Evolutionary conservation across 2,329 filamentous ascomycete genomes (phyloP), one percentile per base, ranked within the genome.

Genomic region (Aurifilum marmelostoma): DNA sequence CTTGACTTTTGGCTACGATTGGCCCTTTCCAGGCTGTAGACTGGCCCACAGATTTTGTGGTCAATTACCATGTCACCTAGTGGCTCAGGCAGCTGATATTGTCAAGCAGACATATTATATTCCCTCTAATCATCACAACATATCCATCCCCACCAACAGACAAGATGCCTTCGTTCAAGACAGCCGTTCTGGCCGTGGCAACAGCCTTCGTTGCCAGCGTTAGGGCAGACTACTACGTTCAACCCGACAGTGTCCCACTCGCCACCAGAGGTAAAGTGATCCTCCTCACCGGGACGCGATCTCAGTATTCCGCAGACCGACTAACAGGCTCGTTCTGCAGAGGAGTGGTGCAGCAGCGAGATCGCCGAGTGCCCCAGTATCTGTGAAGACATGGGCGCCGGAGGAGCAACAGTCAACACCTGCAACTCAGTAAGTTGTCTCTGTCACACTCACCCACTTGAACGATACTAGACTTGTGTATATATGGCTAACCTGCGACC

Each of bases 331-430:
- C 16, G 52, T 27, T n/a, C 11, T 37, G 27, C 69, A 89, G 87
- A 84, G 69, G 75, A 76, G 14, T 95, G 92, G 92, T 95, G 92
- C 79, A 70, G 78, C 34, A 83, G 84, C 73, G 88, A 94, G 80
- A 81, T 76, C 73, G 83, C 83, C 74, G 84, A 87, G 66, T 94
- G 92, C 80, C 91, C 91, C 16, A 79, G 89, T 73, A 92, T 94
- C 79, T 94, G 92, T 84, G 80, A 87, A 64, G 89, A 93, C 73
- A 77, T 76, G 18, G 78, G 84, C 75, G 78, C 83, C 73, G 76
- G 85, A 77, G 84, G 81, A 59, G 87, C 85, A 39, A 71, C 83
- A 59, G 79, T 82, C 72, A 94, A 95, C 81, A 83, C 83, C 9
- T 95, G 92, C 77, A 85, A 93, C 76, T 75, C 90, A 63, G 88